A percentile compares a stretch with the other conserved stretches of the same genome.
phyloP scores from a whole-genome alignment of 2,329 filamentous ascomycete genomes.

The Tolypocladium inflatum region DNA sequence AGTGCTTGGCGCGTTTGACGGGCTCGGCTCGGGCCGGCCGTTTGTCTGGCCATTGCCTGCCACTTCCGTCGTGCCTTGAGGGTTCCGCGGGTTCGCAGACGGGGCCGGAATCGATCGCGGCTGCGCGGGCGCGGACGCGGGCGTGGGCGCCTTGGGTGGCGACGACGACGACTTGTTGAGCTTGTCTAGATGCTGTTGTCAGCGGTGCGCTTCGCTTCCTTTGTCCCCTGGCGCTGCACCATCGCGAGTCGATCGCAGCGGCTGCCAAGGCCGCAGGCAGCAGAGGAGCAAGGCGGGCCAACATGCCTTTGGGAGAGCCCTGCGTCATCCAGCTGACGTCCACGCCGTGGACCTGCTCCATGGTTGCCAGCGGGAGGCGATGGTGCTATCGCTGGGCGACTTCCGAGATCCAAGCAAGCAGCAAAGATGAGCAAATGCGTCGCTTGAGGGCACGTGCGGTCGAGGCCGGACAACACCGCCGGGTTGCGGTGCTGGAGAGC shows the following conservation, averaged over 20 bases:
- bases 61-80: conserved; percentile 14
- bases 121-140: conserved; percentile 16
- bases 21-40: conserved; percentile 10
- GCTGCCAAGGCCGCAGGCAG: background rate
- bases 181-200: conserved; percentile 15
- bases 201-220: background rate
- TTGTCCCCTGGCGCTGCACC: background rate
- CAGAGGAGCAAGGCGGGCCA: background rate
- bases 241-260: background rate
- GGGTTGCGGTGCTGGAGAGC: background rate
- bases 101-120: conserved; percentile 22
- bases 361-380: conserved; percentile 25
- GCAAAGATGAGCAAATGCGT: background rate
- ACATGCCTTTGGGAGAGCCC: conserved; percentile 69
- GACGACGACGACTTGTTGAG: conserved; percentile 17
- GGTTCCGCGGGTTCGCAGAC: conserved; percentile 14
- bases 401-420: background rate
- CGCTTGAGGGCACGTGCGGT: background rate
- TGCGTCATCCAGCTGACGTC: conserved; percentile 87
- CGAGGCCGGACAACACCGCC: background rate
- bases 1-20: conserved; percentile 13
- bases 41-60: conserved; percentile 10
- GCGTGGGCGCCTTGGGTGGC: conserved; percentile 9
- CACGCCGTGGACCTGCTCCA: conserved; percentile 75
- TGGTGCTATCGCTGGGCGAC: background rate